Base-by-base conservation (phyloP, 2,329 filamentous ascomycete species). In the Cytospora schulzeri region DNA sequence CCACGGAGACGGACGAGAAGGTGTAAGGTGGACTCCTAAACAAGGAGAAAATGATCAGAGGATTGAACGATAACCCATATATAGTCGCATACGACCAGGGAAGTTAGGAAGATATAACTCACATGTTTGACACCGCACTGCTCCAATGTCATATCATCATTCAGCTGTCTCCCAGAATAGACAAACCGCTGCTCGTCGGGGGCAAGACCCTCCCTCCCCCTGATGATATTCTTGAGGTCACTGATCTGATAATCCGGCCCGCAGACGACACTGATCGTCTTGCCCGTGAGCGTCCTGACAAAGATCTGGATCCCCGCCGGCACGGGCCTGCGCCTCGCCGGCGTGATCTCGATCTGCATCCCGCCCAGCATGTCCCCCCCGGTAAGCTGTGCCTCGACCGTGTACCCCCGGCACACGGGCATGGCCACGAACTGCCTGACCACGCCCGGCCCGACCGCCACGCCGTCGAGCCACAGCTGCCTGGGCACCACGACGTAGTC, bases 11-110 rank as follows among this genome's bases (percentile, higher is more conserved):
- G 29, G 19, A 56, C 2, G 33, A 15, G 29, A 24, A 22, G 53
- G 29, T 56, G 19, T 19, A 91, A 82, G 1, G 88, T 91, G 4
- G 85, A 56, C 31, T 91, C 88, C 77, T 91, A 90, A n/a, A n/a
- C n/a, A n/a, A n/a, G n/a, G n/a, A n/a, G n/a, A n/a, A n/a, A n/a
- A n/a, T 14, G n/a, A n/a, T 48, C 11, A 48, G 45, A 78, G 4
- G 12, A 33, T 2, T 33, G 11, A n/a, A 29, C n/a, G 9, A 41
- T n/a, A 15, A 14, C 22, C 15, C n/a, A 24, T 7, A 5, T 28
- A 24, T 22, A 48, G n/a, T n/a, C 7, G 11, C 11, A 22, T 22
- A 22, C 8, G 9, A 22, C n/a, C 6, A 22, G 17, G 19, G 6
- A n/a, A 22, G 19, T n/a, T 7, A 7, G 19, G 17, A 6, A 41